Conservation (phyloP, 1,284 basidiomycete genomes). For the Apiotrichum gamsii region DNA sequence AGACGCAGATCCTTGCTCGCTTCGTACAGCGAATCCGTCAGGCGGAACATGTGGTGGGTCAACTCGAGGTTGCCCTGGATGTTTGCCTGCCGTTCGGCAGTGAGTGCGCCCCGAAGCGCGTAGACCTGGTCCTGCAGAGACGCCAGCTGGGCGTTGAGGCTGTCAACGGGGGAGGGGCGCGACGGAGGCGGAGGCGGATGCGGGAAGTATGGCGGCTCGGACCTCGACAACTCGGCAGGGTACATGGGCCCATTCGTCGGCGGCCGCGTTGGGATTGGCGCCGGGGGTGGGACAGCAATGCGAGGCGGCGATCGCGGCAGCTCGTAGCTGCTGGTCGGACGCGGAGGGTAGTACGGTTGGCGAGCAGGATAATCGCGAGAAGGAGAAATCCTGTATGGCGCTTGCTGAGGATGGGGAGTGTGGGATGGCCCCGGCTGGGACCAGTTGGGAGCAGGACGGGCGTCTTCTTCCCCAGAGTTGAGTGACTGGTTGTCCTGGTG, state of each 20-base stretch:
- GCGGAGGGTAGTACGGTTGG: constrained; percentile 4
- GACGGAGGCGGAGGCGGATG: constrained; percentile 11
- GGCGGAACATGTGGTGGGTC: constrained; percentile 29
- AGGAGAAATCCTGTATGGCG: too few species aligned
- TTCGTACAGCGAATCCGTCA: constrained; percentile 17
- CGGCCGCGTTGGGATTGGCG: neutral
- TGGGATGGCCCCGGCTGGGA: neutral
- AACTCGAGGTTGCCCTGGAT: constrained; percentile 28
- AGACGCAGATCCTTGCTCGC: neutral
- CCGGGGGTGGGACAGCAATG: neutral
- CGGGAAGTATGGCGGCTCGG: constrained; percentile 24
- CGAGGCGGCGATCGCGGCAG: neutral
- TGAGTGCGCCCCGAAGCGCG: constrained; percentile 22
- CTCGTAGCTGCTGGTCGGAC: constrained; percentile 2
- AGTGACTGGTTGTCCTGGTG: constrained; percentile 21
- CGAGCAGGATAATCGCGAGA: neutral
- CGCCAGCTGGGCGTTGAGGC: constrained; percentile 21
- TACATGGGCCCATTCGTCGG: neutral
- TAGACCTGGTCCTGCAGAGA: constrained; percentile 31
- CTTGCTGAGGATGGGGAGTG: neutral
- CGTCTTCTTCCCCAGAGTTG: too few species aligned
- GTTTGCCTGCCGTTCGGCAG: constrained; percentile 30
- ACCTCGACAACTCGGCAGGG: constrained; percentile 7
- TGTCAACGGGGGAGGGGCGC: constrained; percentile 13
- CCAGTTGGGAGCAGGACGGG: too few species aligned